Percentiles rank a stretch among this genome's conserved stretches.
Conservation (phyloP, 805 yeast genomes). For the Zygoascus flipseniorum region DNA sequence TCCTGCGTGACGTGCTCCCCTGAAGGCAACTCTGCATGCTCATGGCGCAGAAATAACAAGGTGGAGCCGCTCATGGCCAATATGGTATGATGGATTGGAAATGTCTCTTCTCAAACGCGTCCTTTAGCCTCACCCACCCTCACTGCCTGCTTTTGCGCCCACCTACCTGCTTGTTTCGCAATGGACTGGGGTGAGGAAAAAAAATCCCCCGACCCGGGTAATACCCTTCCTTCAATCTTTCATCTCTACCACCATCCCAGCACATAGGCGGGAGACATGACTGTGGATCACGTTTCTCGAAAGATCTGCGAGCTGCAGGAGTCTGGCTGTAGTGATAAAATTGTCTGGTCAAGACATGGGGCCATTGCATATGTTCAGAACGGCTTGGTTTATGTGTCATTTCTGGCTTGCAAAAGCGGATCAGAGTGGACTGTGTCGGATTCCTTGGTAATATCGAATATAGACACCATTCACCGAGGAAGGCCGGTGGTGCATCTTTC, state of each 20-base stretch:
- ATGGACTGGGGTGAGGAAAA: no score
- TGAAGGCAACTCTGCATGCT: constrained; percentile 17
- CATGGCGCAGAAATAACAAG: constrained; percentile 10
- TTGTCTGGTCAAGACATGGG: constrained; percentile 81
- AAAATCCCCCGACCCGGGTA: neutral
- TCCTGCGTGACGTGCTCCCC: constrained; percentile 14
- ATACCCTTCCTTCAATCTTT: neutral
- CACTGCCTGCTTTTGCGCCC: no score
- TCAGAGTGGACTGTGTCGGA: constrained; percentile 64
- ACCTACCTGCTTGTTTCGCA: no score
- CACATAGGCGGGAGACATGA: neutral
- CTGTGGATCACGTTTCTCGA: neutral
- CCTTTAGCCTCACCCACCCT: neutral
- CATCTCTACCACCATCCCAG: neutral
- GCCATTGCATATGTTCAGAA: constrained; percentile 58
- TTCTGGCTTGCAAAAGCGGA: constrained; percentile 69
- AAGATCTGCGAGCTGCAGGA: neutral
- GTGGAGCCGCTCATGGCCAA: neutral
- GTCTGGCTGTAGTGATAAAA: constrained; percentile 13
- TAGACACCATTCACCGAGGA: constrained; percentile 13
- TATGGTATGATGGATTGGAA: neutral
- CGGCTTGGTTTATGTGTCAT: constrained; percentile 45
- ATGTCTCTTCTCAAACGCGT: neutral
- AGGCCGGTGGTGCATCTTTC: constrained; percentile 17
- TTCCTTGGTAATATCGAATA: constrained; percentile 34